A percentile compares a stretch with the other conserved stretches of the same genome.
phyloP scores from a whole-genome alignment of 2,329 filamentous ascomycete genomes.

The Venturia carpophila region DNA sequence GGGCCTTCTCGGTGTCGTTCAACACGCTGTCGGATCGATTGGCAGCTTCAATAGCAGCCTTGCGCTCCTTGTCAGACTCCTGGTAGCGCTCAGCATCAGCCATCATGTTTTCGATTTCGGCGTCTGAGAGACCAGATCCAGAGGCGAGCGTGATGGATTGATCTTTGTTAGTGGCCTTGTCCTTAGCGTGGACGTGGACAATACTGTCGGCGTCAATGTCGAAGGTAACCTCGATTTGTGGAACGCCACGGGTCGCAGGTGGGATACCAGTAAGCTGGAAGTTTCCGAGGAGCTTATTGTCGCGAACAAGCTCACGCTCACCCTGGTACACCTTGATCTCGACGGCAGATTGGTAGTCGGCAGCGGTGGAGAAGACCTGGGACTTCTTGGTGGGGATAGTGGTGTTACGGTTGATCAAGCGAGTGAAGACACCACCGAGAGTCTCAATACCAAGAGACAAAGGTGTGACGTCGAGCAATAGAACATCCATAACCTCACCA shows the following conservation, averaged over 20 bases:
- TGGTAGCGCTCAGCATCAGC: slow-evolving; percentile 96
- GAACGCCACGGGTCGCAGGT: slow-evolving; percentile 90
- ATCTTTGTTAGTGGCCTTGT: slow-evolving; percentile 99
- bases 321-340: slow-evolving; percentile 99
- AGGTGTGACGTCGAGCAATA: slow-evolving; percentile 91
- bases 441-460: slow-evolving; percentile 98
- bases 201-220: slow-evolving; percentile 98
- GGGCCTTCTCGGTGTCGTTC: slow-evolving; percentile 96
- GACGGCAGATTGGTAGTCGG: slow-evolving; percentile 96
- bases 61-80: slow-evolving; percentile 92
- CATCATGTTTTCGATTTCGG: slow-evolving; percentile 96
- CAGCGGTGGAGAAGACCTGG: slow-evolving; percentile 93
- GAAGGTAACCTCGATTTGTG: slow-evolving; percentile 96
- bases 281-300: slow-evolving; percentile 98
- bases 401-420: slow-evolving; percentile 97
- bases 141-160: slow-evolving; percentile 99
- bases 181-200: slow-evolving; percentile 95
- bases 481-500: slow-evolving; percentile 91
- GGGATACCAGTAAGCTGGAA: slow-evolving; percentile 98
- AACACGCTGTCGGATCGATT: slow-evolving; percentile 95
- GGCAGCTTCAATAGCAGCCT: slow-evolving; percentile 87
- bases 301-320: slow-evolving; percentile 96
- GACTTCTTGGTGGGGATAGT: slow-evolving; percentile 99
- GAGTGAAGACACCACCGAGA: slow-evolving; percentile 93
- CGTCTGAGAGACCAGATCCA: slow-evolving; percentile 89